Conservation (phyloP, 2,329 filamentous ascomycete genomes). For the Colletotrichum tabaci region DNA sequence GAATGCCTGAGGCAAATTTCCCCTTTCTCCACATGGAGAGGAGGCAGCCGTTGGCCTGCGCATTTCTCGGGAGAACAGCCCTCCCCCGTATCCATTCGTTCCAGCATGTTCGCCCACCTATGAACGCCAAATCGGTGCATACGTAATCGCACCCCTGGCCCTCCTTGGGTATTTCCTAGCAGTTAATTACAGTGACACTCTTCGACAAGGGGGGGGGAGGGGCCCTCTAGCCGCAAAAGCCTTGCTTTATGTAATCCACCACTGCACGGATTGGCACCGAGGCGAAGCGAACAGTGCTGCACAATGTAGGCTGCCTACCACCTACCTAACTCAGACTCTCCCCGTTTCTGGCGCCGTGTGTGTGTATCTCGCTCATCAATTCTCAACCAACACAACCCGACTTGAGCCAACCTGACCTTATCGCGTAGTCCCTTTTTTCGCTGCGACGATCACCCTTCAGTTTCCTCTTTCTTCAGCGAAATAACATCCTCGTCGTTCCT, state of each 20-base stretch:
- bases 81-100: background rate
- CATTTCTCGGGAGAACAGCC: background rate
- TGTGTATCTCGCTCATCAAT: background rate
- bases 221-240: conserved; percentile 6
- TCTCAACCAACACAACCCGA: background rate
- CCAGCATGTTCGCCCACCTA: conserved; percentile 28
- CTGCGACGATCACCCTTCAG: conserved; percentile 19
- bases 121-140: background rate
- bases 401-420: conserved; percentile 19
- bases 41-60: conserved; percentile 12
- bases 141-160: conserved; percentile 2
- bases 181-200: background rate
- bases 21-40: background rate
- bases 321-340: background rate
- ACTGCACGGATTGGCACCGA: background rate
- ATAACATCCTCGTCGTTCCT: conserved; percentile 28
- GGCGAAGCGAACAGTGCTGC: conserved; percentile 15
- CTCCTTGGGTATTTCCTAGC: background rate
- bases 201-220: conserved; percentile 2
- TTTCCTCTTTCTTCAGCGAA: conserved; percentile 35
- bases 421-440: conserved; percentile 17
- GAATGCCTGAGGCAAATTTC: conserved; percentile 6
- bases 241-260: conserved; percentile 3
- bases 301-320: background rate
- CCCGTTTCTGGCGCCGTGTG: background rate